A percentile compares a stretch with the other conserved stretches of the same genome.
phyloP scores from a whole-genome alignment of 495 filamentous ascomycete genomes.

The Achaetomiella virescens region DNA sequence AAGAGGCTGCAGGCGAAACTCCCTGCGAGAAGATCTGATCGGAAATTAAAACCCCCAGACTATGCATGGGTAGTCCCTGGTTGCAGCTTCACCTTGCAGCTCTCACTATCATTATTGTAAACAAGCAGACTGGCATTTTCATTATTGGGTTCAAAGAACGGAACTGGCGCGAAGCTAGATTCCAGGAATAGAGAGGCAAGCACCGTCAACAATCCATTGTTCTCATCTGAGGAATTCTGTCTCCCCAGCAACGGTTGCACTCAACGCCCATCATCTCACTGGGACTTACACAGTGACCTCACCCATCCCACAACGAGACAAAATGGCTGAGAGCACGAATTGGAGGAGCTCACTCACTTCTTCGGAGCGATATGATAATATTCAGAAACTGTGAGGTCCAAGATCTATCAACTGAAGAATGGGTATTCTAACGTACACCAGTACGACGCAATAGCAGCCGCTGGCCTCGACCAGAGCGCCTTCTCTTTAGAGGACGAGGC shows the following conservation, averaged over 20 bases:
- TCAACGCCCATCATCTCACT: no score
- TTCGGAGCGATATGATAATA: slow-evolving; percentile 46
- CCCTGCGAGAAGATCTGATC: not conserved
- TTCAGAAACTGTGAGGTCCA: slow-evolving; percentile 43
- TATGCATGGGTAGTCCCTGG: not conserved
- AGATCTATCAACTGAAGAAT: not conserved
- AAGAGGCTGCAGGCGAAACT: not conserved
- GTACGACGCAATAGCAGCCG: slow-evolving; percentile 16
- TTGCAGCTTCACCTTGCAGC: not conserved
- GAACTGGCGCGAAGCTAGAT: no score
- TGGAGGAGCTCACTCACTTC: slow-evolving; percentile 36
- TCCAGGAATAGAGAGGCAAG: not conserved
- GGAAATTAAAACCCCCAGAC: not conserved
- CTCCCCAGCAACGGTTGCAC: not conserved
- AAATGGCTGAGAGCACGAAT: slow-evolving; percentile 14
- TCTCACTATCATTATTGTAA: no score
- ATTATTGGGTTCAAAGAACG: no score
- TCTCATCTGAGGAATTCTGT: not conserved
- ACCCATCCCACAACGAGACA: not conserved
- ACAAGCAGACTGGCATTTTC: no score
- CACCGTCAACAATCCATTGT: not conserved
- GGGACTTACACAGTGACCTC: not conserved
- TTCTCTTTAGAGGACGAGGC: slow-evolving; percentile 38
- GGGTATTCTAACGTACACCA: slow-evolving; percentile 3
- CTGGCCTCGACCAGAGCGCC: slow-evolving; percentile 22